phyloP scores from a whole-genome alignment of 1,284 basidiomycete species.

The Ganoderma meredithae region DNA sequence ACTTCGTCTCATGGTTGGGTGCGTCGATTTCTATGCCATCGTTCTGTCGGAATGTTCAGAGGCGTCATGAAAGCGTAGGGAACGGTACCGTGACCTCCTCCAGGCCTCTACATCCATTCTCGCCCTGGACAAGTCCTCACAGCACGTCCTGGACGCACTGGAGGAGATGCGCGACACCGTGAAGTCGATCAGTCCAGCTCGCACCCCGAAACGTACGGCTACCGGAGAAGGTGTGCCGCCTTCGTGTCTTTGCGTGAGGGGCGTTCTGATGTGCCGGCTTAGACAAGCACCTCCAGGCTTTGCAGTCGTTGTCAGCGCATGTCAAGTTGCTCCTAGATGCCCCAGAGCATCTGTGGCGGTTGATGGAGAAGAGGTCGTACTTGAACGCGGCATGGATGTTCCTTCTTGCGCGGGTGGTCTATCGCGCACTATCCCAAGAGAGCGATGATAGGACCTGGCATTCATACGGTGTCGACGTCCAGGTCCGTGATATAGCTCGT shows the following conservation, averaged over 20 bases:
- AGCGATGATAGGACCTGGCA: constrained; percentile 59
- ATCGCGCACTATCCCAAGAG: constrained; percentile 67
- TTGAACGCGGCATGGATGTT: constrained; percentile 88
- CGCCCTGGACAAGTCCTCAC: constrained; percentile 71
- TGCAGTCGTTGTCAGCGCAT: constrained; percentile 85
- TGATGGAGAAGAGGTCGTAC: constrained; percentile 81
- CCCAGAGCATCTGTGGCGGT: constrained; percentile 87
- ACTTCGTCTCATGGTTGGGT: constrained; percentile 95
- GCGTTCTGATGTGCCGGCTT: constrained; percentile 19
- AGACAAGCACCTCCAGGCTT: constrained; percentile 73
- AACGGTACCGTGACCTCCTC: constrained; percentile 92
- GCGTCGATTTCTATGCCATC: constrained; percentile 48
- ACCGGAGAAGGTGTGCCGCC: constrained; percentile 48
- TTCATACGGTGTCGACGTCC: constrained; percentile 66
- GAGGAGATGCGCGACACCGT: constrained; percentile 65
- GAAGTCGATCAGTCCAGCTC: constrained; percentile 53
- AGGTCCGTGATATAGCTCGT: constrained; percentile 49
- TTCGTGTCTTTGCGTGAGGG: neutral
- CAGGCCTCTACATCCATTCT: constrained; percentile 92
- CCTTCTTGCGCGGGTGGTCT: constrained; percentile 83
- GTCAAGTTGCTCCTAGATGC: constrained; percentile 88
- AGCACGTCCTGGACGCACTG: constrained; percentile 64
- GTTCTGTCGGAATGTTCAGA: constrained; percentile 37
- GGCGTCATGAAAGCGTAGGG: constrained; percentile 72
- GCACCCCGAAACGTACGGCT: constrained; percentile 50